Evolutionary conservation across 371 early-diverging fungal species (phyloP).

Genomic region (Mucor mucedo): DNA sequence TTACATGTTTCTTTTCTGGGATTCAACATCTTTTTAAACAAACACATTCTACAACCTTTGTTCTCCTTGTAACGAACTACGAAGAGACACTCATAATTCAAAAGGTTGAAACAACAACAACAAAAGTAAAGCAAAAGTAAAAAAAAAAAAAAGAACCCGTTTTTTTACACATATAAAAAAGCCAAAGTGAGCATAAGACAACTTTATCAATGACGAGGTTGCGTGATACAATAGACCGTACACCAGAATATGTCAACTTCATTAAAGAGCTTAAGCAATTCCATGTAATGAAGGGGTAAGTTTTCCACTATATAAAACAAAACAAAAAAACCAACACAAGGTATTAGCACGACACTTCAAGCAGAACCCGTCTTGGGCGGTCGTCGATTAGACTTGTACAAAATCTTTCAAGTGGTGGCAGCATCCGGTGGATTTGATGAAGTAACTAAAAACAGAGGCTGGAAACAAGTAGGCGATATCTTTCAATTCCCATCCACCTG

Average conservation of each 20-base stretch:
- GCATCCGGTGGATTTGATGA: conserved; percentile 75
- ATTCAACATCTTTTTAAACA: too few relatives aligned
- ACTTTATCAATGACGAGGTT: conserved; percentile 26
- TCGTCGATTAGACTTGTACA: conserved; percentile 69
- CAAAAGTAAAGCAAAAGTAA: too few relatives aligned
- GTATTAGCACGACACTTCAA: conserved; percentile 12
- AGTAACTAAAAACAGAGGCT: conserved; percentile 74
- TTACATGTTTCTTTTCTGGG: too few relatives aligned
- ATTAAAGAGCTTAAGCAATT: conserved; percentile 71
- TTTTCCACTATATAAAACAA: background rate
- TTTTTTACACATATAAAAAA: too few relatives aligned
- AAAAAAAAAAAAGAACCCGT: too few relatives aligned
- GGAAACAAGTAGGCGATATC: conserved; percentile 71
- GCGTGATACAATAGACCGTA: conserved; percentile 68
- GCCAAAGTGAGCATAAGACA: conserved; percentile 15
- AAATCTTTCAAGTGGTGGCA: conserved; percentile 68
- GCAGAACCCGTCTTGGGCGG: conserved; percentile 79
- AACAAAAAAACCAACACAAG: too few relatives aligned
- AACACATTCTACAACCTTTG: too few relatives aligned
- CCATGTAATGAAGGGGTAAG: conserved; percentile 66
- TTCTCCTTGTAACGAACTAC: too few relatives aligned
- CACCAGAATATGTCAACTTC: conserved; percentile 73
- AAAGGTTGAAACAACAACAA: too few relatives aligned
- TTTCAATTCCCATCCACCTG: conserved; percentile 81
- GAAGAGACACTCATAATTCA: too few relatives aligned